phyloP scores from a whole-genome alignment of 768 basidiomycete genomes.

The Auricularia auricula-judae region DNA sequence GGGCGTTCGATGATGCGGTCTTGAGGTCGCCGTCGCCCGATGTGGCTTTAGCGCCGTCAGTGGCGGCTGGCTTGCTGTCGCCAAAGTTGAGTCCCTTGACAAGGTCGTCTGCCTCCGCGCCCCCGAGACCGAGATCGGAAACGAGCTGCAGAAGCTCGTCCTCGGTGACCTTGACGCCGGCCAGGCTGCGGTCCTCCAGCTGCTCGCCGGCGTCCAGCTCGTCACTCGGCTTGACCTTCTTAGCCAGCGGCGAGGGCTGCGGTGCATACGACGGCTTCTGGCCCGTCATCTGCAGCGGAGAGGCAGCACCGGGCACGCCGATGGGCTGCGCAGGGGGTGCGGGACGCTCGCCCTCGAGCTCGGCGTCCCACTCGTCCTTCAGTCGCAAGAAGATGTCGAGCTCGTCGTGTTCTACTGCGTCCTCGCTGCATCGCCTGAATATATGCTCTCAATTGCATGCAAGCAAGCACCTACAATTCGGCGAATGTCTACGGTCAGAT shows the following conservation, averaged over 20 bases:
- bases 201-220: conserved; percentile 58
- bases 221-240: conserved; percentile 22
- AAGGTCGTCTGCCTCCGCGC: conserved; percentile 66
- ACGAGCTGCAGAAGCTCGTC: conserved; percentile 64
- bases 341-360: conserved; percentile 49
- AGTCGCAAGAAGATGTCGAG: conserved; percentile 61
- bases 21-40: not conserved
- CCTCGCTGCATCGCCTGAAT: conserved; percentile 42
- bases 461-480: conserved; percentile 47
- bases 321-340: conserved; percentile 47
- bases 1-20: not conserved
- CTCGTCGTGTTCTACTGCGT: conserved; percentile 71
- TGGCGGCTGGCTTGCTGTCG: not conserved
- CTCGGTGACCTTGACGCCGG: conserved; percentile 67
- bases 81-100: conserved; percentile 43
- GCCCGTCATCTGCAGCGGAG: conserved; percentile 71
- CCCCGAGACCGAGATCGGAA: conserved; percentile 63
- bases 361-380: conserved; percentile 55
- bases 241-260: conserved; percentile 23
- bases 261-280: conserved; percentile 45
- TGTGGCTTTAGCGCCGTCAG: not conserved
- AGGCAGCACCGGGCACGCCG: conserved; percentile 70
- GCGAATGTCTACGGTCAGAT: conserved; percentile 41
- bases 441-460: not conserved
- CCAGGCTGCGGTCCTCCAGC: conserved; percentile 58